These are phyloP conservation scores for Alternaria incomplexa DNA, from an alignment of 2,329 filamentous ascomycete genomes.

Conservation along the genomic window DNA sequence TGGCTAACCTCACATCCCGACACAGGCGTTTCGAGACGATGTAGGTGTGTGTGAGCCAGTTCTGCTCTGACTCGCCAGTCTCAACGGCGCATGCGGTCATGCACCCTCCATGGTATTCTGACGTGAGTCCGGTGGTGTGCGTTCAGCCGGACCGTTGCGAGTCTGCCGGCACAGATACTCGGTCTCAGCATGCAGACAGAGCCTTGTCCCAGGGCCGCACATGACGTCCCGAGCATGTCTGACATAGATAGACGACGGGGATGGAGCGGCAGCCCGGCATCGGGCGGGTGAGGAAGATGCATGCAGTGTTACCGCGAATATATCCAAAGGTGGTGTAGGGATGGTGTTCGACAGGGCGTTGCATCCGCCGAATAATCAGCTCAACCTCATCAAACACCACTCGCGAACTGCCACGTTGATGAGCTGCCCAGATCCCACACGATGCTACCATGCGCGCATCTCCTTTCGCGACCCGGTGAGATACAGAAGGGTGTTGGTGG, in stretches of 20 bases:
- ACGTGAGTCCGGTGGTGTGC: background rate
- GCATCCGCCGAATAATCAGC: background rate
- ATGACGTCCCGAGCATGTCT: background rate
- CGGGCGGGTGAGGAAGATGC: background rate
- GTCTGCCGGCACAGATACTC: constrained; percentile 1
- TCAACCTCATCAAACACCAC: background rate
- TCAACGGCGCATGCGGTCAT: constrained; percentile 5
- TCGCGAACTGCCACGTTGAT: constrained; percentile 21
- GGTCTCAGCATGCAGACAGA: constrained; percentile 2
- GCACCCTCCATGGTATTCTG: background rate
- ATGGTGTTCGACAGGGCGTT: background rate
- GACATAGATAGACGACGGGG: background rate
- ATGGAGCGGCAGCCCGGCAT: constrained; percentile 6
- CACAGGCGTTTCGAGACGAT: constrained; percentile 1
- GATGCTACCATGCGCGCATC: constrained; percentile 24
- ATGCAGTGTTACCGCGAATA: constrained; percentile 1
- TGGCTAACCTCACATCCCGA: constrained; percentile 7
- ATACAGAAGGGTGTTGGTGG: background rate
- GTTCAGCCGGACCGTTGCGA: constrained; percentile 6
- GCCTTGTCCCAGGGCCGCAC: constrained; percentile 1
- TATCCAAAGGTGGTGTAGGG: background rate
- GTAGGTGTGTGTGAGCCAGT: background rate
- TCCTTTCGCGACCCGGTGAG: constrained; percentile 7
- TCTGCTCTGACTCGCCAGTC: constrained; percentile 7
- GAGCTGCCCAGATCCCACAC: background rate